Percentiles rank a stretch among this genome's conserved stretches.
Evolutionary conservation across 2,329 filamentous ascomycete genomes (phyloP).

Genomic region (Talaromyces islandicus): DNA sequence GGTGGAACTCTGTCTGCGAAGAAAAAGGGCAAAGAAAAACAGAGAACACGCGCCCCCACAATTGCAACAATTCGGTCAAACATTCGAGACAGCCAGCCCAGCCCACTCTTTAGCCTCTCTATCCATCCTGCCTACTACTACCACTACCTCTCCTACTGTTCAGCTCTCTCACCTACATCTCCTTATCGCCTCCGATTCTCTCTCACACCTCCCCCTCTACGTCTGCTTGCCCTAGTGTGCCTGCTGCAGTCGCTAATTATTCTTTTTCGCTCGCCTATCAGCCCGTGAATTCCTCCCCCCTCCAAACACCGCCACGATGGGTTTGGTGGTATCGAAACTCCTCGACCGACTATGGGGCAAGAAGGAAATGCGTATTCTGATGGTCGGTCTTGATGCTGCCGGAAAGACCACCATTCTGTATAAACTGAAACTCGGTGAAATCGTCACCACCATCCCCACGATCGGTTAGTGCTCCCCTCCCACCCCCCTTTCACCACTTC

Average conservation of each 20-base stretch:
- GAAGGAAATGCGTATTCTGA: conserved; percentile 99
- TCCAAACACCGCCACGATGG: conserved; percentile 63
- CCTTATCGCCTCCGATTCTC: neutral
- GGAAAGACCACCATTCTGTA: conserved; percentile 99
- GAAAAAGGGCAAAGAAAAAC: neutral
- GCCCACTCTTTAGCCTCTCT: conserved; percentile 13
- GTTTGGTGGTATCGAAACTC: conserved; percentile 94
- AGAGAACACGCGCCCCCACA: conserved; percentile 7
- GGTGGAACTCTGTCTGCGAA: neutral
- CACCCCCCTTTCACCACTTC: conserved; percentile 1
- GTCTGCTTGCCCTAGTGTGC: neutral
- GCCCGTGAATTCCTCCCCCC: conserved; percentile 7
- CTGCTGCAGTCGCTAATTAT: conserved; percentile 1
- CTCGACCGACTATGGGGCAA: conserved; percentile 96
- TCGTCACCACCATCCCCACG: conserved; percentile 98
- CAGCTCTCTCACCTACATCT: conserved; percentile 1
- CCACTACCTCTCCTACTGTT: conserved; percentile 4
- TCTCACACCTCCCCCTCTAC: neutral
- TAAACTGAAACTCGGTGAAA: conserved; percentile 98
- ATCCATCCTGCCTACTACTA: conserved; percentile 8
- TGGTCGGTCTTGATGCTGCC: conserved; percentile 98
- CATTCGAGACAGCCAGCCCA: conserved; percentile 8
- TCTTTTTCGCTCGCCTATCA: conserved; percentile 15
- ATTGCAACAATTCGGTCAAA: conserved; percentile 6
- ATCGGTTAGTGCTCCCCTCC: conserved; percentile 62